These are phyloP conservation scores for Lecanosticta acicola DNA, from an alignment of 2,329 filamentous ascomycete species.

Conservation along the genomic window DNA sequence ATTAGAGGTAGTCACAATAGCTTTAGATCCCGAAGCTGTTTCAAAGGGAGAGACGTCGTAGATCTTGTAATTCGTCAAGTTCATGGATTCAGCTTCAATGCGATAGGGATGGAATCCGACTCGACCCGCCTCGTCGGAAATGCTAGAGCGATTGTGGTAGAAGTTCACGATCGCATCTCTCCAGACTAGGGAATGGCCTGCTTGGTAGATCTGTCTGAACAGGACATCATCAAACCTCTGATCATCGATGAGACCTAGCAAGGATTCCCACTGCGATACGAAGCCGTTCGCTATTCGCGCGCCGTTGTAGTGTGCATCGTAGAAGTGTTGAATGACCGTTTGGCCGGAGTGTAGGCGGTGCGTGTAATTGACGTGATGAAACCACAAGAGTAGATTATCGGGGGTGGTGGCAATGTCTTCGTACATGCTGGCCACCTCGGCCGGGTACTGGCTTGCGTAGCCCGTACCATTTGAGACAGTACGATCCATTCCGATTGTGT, in stretches of 20 bases:
- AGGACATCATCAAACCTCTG: constrained; percentile 56
- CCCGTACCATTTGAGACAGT: constrained; percentile 64
- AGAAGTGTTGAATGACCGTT: constrained; percentile 64
- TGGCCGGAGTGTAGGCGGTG: constrained; percentile 57
- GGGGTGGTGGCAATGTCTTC: constrained; percentile 60
- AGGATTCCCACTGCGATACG: constrained; percentile 47
- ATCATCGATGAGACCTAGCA: constrained; percentile 53
- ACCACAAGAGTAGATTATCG: constrained; percentile 65
- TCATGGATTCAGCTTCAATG: constrained; percentile 65
- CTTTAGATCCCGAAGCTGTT: constrained; percentile 51
- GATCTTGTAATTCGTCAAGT: constrained; percentile 51
- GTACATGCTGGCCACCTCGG: constrained; percentile 53
- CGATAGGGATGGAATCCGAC: constrained; percentile 59
- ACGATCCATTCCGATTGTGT: constrained; percentile 64
- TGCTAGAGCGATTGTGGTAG: constrained; percentile 57
- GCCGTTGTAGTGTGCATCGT: constrained; percentile 57
- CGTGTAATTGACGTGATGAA: constrained; percentile 67
- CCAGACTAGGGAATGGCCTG: constrained; percentile 66
- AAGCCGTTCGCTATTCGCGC: constrained; percentile 58
- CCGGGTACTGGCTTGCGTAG: constrained; percentile 60
- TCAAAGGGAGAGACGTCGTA: constrained; percentile 55
- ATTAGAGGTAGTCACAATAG: constrained; percentile 53
- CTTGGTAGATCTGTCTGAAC: constrained; percentile 58
- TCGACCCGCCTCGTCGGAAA: constrained; percentile 51
- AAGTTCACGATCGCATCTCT: constrained; percentile 61